Percentiles rank a stretch among this genome's conserved stretches.
Evolutionary conservation across 768 basidiomycete species (phyloP).

Genomic region (Aureoboletus auriporus): DNA sequence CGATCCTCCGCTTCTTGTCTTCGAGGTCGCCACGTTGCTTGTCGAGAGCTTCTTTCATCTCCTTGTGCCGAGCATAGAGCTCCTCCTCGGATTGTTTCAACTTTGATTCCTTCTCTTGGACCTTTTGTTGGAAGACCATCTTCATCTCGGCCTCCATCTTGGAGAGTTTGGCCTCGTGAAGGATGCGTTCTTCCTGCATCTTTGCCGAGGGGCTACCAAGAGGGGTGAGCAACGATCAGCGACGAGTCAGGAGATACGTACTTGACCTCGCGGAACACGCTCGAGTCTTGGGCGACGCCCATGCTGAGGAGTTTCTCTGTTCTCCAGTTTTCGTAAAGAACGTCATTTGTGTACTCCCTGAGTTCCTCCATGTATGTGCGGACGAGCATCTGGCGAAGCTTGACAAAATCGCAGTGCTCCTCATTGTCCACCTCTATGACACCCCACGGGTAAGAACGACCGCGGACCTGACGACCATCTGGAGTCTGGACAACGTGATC

Average conservation of each 20-base stretch:
- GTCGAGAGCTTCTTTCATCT: slow-evolving; percentile 99
- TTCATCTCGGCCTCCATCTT: slow-evolving; percentile 99
- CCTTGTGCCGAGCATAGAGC: slow-evolving; percentile 95
- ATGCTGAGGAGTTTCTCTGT: slow-evolving; percentile 93
- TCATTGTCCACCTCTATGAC: slow-evolving; percentile 99
- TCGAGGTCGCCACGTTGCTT: slow-evolving; percentile 94
- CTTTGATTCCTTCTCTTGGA: slow-evolving; percentile 98
- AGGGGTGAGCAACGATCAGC: slow-evolving; percentile 11
- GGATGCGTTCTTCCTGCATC: slow-evolving; percentile 90
- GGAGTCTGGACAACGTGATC: slow-evolving; percentile 76
- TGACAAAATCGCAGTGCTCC: slow-evolving; percentile 98
- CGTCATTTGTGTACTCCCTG: slow-evolving; percentile 93
- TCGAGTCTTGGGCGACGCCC: slow-evolving; percentile 97
- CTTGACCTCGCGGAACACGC: slow-evolving; percentile 99
- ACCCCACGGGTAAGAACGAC: slow-evolving; percentile 97
- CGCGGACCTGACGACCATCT: slow-evolving; percentile 90
- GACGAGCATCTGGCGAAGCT: slow-evolving; percentile 98
- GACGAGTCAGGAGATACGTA: slow-evolving; percentile 39
- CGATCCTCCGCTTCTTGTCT: slow-evolving; percentile 96
- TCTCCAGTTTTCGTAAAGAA: slow-evolving; percentile 97
- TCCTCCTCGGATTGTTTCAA: slow-evolving; percentile 99
- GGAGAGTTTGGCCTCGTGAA: slow-evolving; percentile 95
- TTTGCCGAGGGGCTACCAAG: slow-evolving; percentile 82
- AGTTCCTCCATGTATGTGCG: slow-evolving; percentile 99
- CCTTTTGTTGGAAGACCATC: slow-evolving; percentile 99